Conservation (phyloP, 805 yeast genomes). For the Metschnikowia koreensis region DNA sequence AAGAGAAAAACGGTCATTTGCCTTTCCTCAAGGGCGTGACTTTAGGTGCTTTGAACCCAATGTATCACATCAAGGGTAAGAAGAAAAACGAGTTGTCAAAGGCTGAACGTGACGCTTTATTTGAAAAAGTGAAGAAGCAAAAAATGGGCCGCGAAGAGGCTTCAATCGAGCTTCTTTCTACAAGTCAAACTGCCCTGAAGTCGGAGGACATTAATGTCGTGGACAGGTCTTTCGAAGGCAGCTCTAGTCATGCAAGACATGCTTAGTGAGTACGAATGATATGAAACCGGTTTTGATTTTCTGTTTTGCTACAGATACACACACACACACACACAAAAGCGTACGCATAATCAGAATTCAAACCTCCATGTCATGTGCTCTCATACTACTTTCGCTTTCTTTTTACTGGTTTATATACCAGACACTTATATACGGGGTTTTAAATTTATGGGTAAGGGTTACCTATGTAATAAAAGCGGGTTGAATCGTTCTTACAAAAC, state of each 20-base stretch:
- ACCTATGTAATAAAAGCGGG: not conserved
- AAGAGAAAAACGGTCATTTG: slow-evolving; percentile 81
- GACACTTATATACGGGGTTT: slow-evolving; percentile 8
- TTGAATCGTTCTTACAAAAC: no score
- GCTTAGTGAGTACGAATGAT: not conserved
- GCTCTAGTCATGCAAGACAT: not conserved
- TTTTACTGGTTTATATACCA: slow-evolving; percentile 8
- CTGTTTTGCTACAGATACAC: slow-evolving; percentile 7
- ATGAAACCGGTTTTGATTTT: not conserved
- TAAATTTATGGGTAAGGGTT: slow-evolving; percentile 1
- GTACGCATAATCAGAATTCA: not conserved
- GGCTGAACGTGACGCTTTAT: slow-evolving; percentile 53
- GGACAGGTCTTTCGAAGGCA: not conserved
- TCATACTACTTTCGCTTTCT: not conserved
- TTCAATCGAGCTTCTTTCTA: not conserved
- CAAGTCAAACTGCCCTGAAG: slow-evolving; percentile 9
- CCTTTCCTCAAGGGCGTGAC: slow-evolving; percentile 52
- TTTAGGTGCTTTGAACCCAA: slow-evolving; percentile 60
- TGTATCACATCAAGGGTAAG: slow-evolving; percentile 68
- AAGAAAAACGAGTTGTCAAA: slow-evolving; percentile 55
- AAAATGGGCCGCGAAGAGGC: slow-evolving; percentile 14
- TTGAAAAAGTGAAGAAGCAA: slow-evolving; percentile 30
- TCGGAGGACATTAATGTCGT: slow-evolving; percentile 5
- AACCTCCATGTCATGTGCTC: not conserved
- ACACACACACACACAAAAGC: slow-evolving; percentile 14